Evolutionary conservation across 352 stramenopile species (phyloP).

Genomic region (Phytophthora sp.): DNA sequence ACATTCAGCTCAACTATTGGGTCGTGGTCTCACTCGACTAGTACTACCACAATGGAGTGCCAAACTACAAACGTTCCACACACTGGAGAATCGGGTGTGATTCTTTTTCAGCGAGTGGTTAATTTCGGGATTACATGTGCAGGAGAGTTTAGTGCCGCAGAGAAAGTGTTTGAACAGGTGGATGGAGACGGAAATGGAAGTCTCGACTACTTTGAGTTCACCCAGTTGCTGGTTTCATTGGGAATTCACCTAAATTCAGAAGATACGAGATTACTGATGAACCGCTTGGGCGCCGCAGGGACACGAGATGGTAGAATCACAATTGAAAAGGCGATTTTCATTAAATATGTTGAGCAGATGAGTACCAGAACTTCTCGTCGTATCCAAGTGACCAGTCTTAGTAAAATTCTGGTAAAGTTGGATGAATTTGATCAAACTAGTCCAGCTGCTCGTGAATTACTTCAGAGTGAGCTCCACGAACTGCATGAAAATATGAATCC

Average conservation of each 20-base stretch:
- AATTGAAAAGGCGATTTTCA: constrained; percentile 28
- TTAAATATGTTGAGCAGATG: constrained; percentile 28
- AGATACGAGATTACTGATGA: constrained; percentile 58
- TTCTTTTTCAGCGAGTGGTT: constrained; percentile 61
- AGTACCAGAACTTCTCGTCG: neutral
- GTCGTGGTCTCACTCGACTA: constrained; percentile 50
- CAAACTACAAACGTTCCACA: neutral
- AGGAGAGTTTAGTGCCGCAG: constrained; percentile 12
- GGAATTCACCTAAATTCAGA: constrained; percentile 48
- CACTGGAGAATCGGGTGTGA: constrained; percentile 19
- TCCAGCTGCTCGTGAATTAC: constrained; percentile 21
- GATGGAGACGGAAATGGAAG: constrained; percentile 58
- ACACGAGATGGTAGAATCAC: constrained; percentile 8
- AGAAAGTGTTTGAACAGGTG: constrained; percentile 63
- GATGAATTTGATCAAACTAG: constrained; percentile 11
- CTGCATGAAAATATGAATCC: constrained; percentile 52
- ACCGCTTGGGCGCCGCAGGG: constrained; percentile 37
- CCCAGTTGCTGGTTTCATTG: constrained; percentile 40
- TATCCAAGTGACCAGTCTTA: neutral
- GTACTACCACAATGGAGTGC: constrained; percentile 28
- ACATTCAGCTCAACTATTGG: constrained; percentile 39
- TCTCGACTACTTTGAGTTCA: constrained; percentile 69
- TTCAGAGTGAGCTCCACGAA: constrained; percentile 51
- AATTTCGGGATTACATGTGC: constrained; percentile 36
- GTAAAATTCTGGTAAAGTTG: constrained; percentile 31